Conservation (phyloP, 192 early-diverging fungal species). For the Paraglomus brasilianum region DNA sequence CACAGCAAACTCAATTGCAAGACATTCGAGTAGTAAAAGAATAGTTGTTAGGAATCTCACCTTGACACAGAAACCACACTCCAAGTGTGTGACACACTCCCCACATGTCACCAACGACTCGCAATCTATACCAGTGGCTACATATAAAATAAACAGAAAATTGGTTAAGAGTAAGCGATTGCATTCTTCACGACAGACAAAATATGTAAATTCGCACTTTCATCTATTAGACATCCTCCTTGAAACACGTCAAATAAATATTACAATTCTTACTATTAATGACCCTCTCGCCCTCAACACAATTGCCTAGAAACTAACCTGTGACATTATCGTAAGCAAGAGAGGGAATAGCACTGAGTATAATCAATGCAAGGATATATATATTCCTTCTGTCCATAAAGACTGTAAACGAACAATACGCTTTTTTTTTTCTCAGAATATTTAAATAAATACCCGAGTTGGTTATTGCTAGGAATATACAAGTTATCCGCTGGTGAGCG, state of each 20-base stretch:
- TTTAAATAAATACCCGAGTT: too few relatives aligned
- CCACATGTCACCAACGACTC: constrained; percentile 2
- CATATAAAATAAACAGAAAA: not conserved
- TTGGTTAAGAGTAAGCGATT: not conserved
- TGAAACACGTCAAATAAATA: too few relatives aligned
- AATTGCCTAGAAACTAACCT: constrained; percentile 2
- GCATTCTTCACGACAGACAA: not conserved
- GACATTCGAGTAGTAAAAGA: not conserved
- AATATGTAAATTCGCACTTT: not conserved
- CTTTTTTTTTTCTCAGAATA: too few relatives aligned
- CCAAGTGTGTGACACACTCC: constrained; percentile 22
- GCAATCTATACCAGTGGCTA: constrained; percentile 24
- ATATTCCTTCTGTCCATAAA: too few relatives aligned
- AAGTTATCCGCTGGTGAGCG: too few relatives aligned
- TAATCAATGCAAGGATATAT: too few relatives aligned
- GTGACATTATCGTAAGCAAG: constrained; percentile 14
- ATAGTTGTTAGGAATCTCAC: not conserved
- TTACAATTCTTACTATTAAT: too few relatives aligned
- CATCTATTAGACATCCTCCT: too few relatives aligned
- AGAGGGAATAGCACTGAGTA: too few relatives aligned
- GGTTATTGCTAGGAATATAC: too few relatives aligned
- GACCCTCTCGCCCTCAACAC: too few relatives aligned
- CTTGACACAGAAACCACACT: constrained; percentile 27
- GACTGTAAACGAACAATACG: too few relatives aligned
- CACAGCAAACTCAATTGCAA: not conserved